Conservation (phyloP, 2,329 filamentous ascomycete genomes). For the Myriosclerotinia curreyana region DNA sequence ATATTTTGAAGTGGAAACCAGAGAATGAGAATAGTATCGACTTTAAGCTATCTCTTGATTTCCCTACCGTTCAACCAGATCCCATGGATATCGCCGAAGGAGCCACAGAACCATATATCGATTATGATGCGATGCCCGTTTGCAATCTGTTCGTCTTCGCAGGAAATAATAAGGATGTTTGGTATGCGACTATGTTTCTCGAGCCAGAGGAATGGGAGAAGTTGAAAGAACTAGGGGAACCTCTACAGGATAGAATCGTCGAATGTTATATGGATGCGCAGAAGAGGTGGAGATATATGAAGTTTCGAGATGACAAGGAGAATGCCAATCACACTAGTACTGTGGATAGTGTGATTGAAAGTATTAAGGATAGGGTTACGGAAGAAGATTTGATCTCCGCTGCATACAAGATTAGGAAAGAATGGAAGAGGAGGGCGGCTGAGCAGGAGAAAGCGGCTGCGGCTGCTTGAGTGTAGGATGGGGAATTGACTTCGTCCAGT, state of each 20-base stretch:
- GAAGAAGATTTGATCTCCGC: slow-evolving; percentile 74
- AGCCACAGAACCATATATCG: slow-evolving; percentile 58
- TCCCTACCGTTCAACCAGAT: slow-evolving; percentile 68
- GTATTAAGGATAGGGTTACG: slow-evolving; percentile 81
- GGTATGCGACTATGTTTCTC: slow-evolving; percentile 66
- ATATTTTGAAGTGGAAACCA: slow-evolving; percentile 98
- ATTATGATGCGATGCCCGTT: slow-evolving; percentile 78
- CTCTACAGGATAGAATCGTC: slow-evolving; percentile 82
- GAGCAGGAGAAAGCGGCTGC: slow-evolving; percentile 23
- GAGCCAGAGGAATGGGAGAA: slow-evolving; percentile 78
- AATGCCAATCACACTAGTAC: slow-evolving; percentile 87
- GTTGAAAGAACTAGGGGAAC: slow-evolving; percentile 69
- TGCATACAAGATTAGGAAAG: slow-evolving; percentile 68
- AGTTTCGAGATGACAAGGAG: slow-evolving; percentile 88
- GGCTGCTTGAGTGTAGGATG: neutral
- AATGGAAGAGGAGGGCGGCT: slow-evolving; percentile 61
- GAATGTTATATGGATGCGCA: slow-evolving; percentile 81
- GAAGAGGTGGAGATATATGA: slow-evolving; percentile 78
- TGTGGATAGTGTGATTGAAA: slow-evolving; percentile 82
- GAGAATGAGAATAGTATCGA: slow-evolving; percentile 94
- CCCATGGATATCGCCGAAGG: slow-evolving; percentile 66
- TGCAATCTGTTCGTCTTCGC: slow-evolving; percentile 69
- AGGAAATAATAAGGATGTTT: slow-evolving; percentile 52
- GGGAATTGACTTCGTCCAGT: neutral
- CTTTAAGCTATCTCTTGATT: slow-evolving; percentile 76